Percentiles rank a stretch among this genome's conserved stretches.
These are phyloP conservation scores for Tilletiopsis washingtonensis DNA, from an alignment of 1,284 basidiomycete species.

Conservation along the genomic window DNA sequence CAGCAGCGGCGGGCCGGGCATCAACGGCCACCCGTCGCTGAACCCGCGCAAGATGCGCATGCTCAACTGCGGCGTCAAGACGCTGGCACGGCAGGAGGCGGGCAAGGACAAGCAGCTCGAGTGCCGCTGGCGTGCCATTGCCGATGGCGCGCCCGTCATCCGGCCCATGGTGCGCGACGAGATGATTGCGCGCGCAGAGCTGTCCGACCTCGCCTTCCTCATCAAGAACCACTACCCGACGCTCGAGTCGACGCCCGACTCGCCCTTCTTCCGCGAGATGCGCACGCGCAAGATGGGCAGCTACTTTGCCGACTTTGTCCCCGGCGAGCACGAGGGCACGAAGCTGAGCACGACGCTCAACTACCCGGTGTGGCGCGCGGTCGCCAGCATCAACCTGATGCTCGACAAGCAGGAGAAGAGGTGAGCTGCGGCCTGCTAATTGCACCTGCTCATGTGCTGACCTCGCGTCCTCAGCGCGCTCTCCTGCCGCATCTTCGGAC, in stretches of 20 bases:
- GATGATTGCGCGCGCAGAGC: constrained; percentile 59
- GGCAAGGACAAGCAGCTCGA: constrained; percentile 51
- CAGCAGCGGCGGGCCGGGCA: constrained; percentile 57
- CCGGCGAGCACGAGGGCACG: constrained; percentile 24
- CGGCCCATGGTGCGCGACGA: constrained; percentile 66
- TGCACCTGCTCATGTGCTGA: background rate
- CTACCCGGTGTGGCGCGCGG: constrained; percentile 42
- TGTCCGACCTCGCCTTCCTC: constrained; percentile 61
- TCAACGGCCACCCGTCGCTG: constrained; percentile 30
- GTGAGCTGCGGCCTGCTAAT: constrained; percentile 5
- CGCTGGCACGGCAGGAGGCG: constrained; percentile 56
- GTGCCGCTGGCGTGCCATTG: constrained; percentile 63
- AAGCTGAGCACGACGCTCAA: constrained; percentile 26
- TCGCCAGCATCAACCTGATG: constrained; percentile 43
- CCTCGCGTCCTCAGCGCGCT: constrained; percentile 21
- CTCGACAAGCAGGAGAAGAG: constrained; percentile 47
- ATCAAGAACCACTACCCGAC: constrained; percentile 41
- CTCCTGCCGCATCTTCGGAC: constrained; percentile 40
- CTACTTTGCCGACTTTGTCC: constrained; percentile 35
- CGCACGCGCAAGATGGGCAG: constrained; percentile 34
- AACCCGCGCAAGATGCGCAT: constrained; percentile 75
- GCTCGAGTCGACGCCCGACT: constrained; percentile 12
- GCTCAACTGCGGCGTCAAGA: constrained; percentile 81
- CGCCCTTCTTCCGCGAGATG: constrained; percentile 8
- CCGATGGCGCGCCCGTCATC: constrained; percentile 75